A percentile compares a stretch with the other conserved stretches of the same genome.
Conservation (phyloP, 371 early-diverging fungal species). For the Syncephalastrum racemosum region DNA sequence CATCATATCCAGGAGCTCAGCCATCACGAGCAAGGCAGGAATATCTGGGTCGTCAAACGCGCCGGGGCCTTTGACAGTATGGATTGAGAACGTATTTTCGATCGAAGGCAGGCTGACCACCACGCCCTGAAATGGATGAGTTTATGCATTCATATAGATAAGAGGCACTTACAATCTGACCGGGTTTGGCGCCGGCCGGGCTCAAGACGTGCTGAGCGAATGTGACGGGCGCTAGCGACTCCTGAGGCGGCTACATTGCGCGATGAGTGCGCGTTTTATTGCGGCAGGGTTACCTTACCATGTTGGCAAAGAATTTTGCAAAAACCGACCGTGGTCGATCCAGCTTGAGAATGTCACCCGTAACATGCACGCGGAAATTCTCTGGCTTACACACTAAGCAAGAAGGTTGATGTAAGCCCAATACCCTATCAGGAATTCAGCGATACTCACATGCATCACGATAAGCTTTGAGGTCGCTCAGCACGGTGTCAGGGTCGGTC, state of each 20-base stretch:
- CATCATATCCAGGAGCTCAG: constrained; percentile 59
- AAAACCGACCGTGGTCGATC: constrained; percentile 48
- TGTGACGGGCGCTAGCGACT: constrained; percentile 39
- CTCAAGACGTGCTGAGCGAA: constrained; percentile 54
- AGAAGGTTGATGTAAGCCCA: not conserved
- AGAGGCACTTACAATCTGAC: constrained; percentile 34
- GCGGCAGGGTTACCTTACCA: constrained; percentile 5
- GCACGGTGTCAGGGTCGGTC: constrained; percentile 44
- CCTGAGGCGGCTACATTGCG: constrained; percentile 3
- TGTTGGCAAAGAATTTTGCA: constrained; percentile 31
- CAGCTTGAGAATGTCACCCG: constrained; percentile 57
- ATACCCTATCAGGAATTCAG: not conserved
- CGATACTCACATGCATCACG: constrained; percentile 52
- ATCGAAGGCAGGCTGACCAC: constrained; percentile 62
- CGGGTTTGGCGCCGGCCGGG: constrained; percentile 52
- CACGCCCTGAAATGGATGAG: constrained; percentile 26
- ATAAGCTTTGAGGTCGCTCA: constrained; percentile 51
- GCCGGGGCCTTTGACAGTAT: constrained; percentile 48
- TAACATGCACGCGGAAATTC: constrained; percentile 63
- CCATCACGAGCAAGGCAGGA: constrained; percentile 59
- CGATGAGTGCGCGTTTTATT: not conserved
- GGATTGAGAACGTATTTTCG: constrained; percentile 60
- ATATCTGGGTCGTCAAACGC: constrained; percentile 59
- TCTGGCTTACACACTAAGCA: constrained; percentile 51
- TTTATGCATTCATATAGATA: not conserved